Base-by-base conservation (phyloP, 306 rosid genomes). In the Rosa lucieae region DNA sequence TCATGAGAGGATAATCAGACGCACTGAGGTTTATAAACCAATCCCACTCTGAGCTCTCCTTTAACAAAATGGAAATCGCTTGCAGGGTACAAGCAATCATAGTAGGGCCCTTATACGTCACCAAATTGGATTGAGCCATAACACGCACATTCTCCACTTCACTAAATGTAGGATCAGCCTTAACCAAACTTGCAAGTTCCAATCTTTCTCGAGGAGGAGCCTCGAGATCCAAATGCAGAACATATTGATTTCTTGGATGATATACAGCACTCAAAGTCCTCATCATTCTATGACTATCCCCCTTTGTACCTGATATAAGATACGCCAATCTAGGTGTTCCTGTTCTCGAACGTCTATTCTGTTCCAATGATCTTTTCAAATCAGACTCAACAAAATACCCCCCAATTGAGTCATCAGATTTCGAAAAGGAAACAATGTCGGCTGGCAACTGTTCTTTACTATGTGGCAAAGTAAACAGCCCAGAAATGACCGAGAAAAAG, bases 1-100 rank as follows among this genome's bases (percentile, higher is more conserved):
- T 95, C 84, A 95, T 86, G 55, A 95, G 93, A 78, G 99, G 99
- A 87, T 95, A 95, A 88, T 95, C 99, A 7, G 98, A 95, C 39
- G 99, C 99, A 87, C 99, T 95, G 70, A 95, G 94, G 79, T 95
- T 95, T 82, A 95, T 89, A 78, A 95, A 91, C 98, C 98, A 95
- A 87, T 95, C 88, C 91, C 91, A 88, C 46, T 88, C 85, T 47
- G 69, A 59, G 81, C 91, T 88, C 86, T 95, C 98, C 85, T 84
- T 91, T 97, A 95, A 86, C 62, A 95, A 81, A 83, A 95, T 88
- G 29, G 99, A 87, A 79, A 95, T 90, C 1, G 99, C 99, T 89
- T 95, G 99, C 61, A 95, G 93, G 46, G 99, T 95, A 77, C 93
- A 91, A 82, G 99, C 99, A 79, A 95, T 93, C 99, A 95, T 95